Conservation (phyloP, 805 yeast species). For the Candida fluviatilis region DNA sequence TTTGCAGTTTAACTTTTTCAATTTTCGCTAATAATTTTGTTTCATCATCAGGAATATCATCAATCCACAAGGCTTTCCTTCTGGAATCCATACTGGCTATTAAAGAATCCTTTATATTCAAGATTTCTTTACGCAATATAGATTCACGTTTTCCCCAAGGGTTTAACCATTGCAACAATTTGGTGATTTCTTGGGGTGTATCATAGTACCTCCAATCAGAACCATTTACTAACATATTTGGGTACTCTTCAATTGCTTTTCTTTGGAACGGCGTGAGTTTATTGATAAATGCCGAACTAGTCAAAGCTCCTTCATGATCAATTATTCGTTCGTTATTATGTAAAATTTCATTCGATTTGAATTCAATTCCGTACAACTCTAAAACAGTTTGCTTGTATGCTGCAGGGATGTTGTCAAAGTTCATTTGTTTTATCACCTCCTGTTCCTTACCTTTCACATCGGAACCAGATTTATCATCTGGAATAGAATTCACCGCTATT, state of each 20-base stretch:
- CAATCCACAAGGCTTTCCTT: constrained; percentile 47
- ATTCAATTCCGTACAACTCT: constrained; percentile 24
- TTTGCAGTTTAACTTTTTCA: constrained; percentile 34
- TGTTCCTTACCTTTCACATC: constrained; percentile 17
- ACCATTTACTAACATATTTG: constrained; percentile 49
- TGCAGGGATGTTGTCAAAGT: constrained; percentile 19
- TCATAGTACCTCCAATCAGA: constrained; percentile 73
- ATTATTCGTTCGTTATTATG: constrained; percentile 8
- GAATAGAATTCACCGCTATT: constrained; percentile 5
- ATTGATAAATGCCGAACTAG: constrained; percentile 3
- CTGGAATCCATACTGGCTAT: constrained; percentile 55
- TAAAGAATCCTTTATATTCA: constrained; percentile 48
- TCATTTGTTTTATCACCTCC: constrained; percentile 16
- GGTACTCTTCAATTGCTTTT: constrained; percentile 64
- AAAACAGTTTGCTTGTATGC: constrained; percentile 20
- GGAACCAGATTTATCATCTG: constrained; percentile 13
- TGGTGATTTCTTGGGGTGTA: constrained; percentile 50
- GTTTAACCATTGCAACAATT: constrained; percentile 61
- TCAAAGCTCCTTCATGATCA: constrained; percentile 18
- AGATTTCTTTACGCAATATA: constrained; percentile 57
- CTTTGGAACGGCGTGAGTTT: constrained; percentile 42
- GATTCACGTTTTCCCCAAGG: constrained; percentile 74
- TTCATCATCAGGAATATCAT: constrained; percentile 31
- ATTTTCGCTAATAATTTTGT: constrained; percentile 33
- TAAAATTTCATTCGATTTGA: constrained; percentile 17